phyloP scores from a whole-genome alignment of 1,284 basidiomycete species.

The Polyporus tsugae region DNA sequence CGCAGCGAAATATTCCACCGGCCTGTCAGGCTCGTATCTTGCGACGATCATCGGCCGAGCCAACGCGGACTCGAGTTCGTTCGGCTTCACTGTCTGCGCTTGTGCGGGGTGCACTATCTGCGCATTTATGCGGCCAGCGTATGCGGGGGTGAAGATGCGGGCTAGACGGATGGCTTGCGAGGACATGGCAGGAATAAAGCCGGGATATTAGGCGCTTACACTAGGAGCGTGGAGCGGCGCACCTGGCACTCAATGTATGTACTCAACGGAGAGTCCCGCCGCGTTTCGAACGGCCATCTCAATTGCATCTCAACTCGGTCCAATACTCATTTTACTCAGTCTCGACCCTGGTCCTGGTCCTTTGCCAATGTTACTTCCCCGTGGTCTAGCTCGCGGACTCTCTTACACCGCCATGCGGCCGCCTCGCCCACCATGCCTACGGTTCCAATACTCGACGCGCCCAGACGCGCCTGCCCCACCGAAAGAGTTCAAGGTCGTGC shows the following conservation, averaged over 20 bases:
- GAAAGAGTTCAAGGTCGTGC: slow-evolving; percentile 35
- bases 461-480: slow-evolving; percentile 5
- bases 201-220: background rate
- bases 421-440: background rate
- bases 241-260: too few species aligned
- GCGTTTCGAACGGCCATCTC: too few species aligned
- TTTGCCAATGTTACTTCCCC: background rate
- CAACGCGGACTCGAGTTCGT: slow-evolving; percentile 46
- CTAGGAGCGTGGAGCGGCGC: background rate
- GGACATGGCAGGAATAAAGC: slow-evolving; percentile 11
- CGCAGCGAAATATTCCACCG: slow-evolving; percentile 37
- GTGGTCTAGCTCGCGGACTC: background rate
- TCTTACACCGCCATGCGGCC: background rate
- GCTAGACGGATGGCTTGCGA: slow-evolving; percentile 38
- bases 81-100: slow-evolving; percentile 45
- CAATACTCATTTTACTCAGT: too few species aligned
- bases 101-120: slow-evolving; percentile 45
- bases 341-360: too few species aligned
- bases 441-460: background rate
- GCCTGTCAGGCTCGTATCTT: slow-evolving; percentile 43
- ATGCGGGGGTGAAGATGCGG: slow-evolving; percentile 45
- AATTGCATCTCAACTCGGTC: too few species aligned
- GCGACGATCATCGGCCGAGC: slow-evolving; percentile 43
- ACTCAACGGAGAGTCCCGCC: too few species aligned
- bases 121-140: slow-evolving; percentile 43